Base-by-base conservation (phyloP, 257 asterid genomes). In the Parsonsia alboflavescens region DNA sequence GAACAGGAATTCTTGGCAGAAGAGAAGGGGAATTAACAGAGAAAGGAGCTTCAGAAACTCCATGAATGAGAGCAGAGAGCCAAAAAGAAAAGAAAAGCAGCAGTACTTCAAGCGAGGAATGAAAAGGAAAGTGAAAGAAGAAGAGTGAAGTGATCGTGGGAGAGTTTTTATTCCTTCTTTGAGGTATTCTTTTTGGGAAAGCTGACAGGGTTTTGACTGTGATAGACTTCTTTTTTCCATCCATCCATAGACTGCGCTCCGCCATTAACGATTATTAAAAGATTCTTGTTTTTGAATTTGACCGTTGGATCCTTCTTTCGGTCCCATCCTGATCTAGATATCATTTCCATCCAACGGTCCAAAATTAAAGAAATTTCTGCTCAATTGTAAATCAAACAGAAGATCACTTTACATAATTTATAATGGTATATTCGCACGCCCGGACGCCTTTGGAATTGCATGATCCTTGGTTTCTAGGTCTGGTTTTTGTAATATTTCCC, bases 171-270 rank as follows among this genome's bases (percentile, higher is more conserved):
- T 66, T 26, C 56, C 42, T 71, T 83, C 19, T 82, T 76, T 80
- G 86, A 68, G 82, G 70, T 77, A 80, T 81, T 77, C 68, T 82
- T 83, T 80, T 85, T 48, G 92, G 94, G 85, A 90, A 88, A 86
- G 93, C 82, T 81, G 95, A 78, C 84, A 58, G 68, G 76, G 67
- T 19, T 81, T 70, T 77, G 58, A 71, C 67, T 48, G 49, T 44
- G 54, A 61, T 79, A 77, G 78, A 63, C 78, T 76, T 79, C 80
- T 76, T 41, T 82, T n/a, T n/a, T n/a, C n/a, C n/a, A 73, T 83
- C 75, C 57, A 26, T 50, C n/a, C n/a, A n/a, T n/a, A n/a, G 45
- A 71, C 66, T 39, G 57, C 39, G 53, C 58, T n/a, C 57, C 53
- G 65, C 41, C 12, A 45, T 39, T 9, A 15, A 44, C 41, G 13